Base-by-base conservation (phyloP, 352 stramenopile genomes). In the Globisporangium viniferum region DNA sequence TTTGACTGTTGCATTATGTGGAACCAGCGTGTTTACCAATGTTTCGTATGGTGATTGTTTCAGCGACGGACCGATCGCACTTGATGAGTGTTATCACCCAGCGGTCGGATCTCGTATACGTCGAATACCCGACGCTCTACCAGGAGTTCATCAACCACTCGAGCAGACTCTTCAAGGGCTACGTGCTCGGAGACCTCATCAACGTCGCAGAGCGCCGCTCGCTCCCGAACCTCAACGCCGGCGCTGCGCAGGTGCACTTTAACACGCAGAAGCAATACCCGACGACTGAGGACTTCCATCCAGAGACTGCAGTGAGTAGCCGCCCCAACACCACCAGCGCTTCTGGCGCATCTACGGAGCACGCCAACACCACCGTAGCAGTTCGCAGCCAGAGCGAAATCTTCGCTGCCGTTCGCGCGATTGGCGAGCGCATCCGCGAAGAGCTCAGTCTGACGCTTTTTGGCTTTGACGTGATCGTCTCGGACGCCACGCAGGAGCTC, bases 111-210 rank as follows among this genome's bases (percentile, higher is more conserved):
- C 68, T 95, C 27, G 44, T 76, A 48, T 77, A 81, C 55, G 67
- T 90, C 31, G 74, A 88, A 39, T 82, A 81, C 46, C 82, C 88
- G 2, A 68, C 72, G 22, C 67, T 95, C 27, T 91, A 93, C 60
- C 88, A 95, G 86, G 84, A 93, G 62, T 95, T 90, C 63, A 72
- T 95, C 49, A 95, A 95, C 62, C 88, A 95, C 67, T 91, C 81
- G 56, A 77, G 75, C 7, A 76, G 83, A 5, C 75, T 95, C 6
- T 95, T 90, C 62, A 95, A 95, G 66, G 88, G 88, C 49, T 95
- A 95, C 66, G 86, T 94, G 51, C 73, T 95, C 15, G 88, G 88
- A 8, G 78, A 92, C 41, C 67, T 75, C 49, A 91, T 94, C 66
- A 84, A 90, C 39, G 82, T 94, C 27, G 84, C 88, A 0, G 88